Evolutionary conservation across 2,329 filamentous ascomycete species (phyloP).

Genomic region (Phoma sp.): DNA sequence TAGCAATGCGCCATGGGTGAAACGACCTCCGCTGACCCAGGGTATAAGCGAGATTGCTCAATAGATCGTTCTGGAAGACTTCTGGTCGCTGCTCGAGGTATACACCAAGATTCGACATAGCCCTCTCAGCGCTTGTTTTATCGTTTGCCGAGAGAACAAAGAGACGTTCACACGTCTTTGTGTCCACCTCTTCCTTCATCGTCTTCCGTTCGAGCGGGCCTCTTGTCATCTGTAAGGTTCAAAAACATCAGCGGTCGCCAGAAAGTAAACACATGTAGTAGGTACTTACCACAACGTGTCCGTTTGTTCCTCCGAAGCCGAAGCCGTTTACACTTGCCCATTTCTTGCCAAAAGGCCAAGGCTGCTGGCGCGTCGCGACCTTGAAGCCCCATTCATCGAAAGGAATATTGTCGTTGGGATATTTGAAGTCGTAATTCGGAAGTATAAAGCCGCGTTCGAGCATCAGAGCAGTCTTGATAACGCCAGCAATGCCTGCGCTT

Average conservation of each 20-base stretch:
- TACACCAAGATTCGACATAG: not conserved
- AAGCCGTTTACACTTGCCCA: constrained; percentile 57
- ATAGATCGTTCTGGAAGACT: constrained; percentile 12
- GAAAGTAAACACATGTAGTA: not conserved
- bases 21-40: constrained; percentile 10
- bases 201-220: constrained; percentile 24
- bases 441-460: constrained; percentile 47
- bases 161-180: constrained; percentile 16
- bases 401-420: constrained; percentile 22
- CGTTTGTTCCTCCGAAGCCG: constrained; percentile 23
- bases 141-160: constrained; percentile 20
- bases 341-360: constrained; percentile 32
- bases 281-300: not conserved
- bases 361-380: constrained; percentile 17
- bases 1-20: constrained; percentile 10
- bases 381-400: constrained; percentile 18
- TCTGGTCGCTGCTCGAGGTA: constrained; percentile 8
- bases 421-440: constrained; percentile 27
- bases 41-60: constrained; percentile 16
- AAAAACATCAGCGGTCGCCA: not conserved
- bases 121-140: constrained; percentile 5
- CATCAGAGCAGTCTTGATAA: constrained; percentile 49
- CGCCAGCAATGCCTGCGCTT: constrained; percentile 1
- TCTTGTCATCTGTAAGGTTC: constrained; percentile 19
- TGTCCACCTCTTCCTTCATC: constrained; percentile 31